These are phyloP conservation scores for Termitomyces sp. DNA, from an alignment of 768 basidiomycete species.

Conservation along the genomic window DNA sequence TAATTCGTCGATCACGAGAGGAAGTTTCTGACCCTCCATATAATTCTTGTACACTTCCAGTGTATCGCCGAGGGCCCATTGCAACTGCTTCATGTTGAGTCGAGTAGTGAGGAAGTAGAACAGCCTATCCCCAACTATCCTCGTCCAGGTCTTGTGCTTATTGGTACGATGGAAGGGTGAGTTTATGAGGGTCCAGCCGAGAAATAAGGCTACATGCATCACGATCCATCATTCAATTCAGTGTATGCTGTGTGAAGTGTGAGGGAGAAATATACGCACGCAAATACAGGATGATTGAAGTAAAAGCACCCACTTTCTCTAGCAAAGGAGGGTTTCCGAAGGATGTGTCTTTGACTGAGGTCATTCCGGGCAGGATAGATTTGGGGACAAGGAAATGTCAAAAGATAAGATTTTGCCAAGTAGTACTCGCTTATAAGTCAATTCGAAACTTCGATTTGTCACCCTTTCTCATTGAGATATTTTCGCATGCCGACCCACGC, in stretches of 20 bases:
- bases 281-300: slow-evolving; percentile 7
- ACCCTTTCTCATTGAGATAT: too few species aligned
- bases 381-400: not conserved
- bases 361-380: slow-evolving; percentile 4
- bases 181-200: slow-evolving; percentile 22
- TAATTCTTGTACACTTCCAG: slow-evolving; percentile 20
- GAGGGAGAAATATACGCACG: slow-evolving; percentile 8
- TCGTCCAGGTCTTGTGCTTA: slow-evolving; percentile 21
- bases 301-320: slow-evolving; percentile 9
- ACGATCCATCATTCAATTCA: not conserved
- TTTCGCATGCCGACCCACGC: too few species aligned
- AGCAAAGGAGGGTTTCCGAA: slow-evolving; percentile 15
- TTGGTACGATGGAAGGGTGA: slow-evolving; percentile 22
- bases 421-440: not conserved
- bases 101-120: slow-evolving; percentile 13
- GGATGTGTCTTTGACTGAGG: slow-evolving; percentile 8
- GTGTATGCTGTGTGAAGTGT: too few species aligned
- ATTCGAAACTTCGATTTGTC: too few species aligned
- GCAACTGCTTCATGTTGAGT: slow-evolving; percentile 23
- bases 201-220: slow-evolving; percentile 14
- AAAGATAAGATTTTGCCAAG: not conserved
- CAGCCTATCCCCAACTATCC: slow-evolving; percentile 18
- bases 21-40: slow-evolving; percentile 21
- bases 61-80: slow-evolving; percentile 21
- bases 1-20: slow-evolving; percentile 24